Evolutionary conservation across 73 alveolate genomes (phyloP).

Genomic region (Symbiodinium natans): DNA sequence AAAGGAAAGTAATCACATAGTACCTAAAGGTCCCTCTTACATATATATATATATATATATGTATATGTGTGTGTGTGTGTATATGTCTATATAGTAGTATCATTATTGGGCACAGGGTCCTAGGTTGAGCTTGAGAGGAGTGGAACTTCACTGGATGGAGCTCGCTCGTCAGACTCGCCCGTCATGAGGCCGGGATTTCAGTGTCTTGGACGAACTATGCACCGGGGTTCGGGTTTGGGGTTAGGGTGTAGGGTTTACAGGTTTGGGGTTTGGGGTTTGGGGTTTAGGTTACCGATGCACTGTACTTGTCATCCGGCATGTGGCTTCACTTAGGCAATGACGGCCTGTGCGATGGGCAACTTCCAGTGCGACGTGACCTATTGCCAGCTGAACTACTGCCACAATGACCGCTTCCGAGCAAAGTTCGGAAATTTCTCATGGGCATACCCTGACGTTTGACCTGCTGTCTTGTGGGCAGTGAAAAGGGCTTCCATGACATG

Average conservation of each 20-base stretch:
- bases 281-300: too few relatives aligned
- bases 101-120: too few relatives aligned
- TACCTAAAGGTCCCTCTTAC: too few relatives aligned
- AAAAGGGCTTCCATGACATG: neutral
- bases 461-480: neutral
- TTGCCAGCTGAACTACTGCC: conserved; percentile 67
- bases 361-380: conserved; percentile 77
- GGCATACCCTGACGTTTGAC: conserved; percentile 32
- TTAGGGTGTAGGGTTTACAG: too few relatives aligned
- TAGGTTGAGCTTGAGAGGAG: too few relatives aligned
- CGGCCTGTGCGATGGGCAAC: conserved; percentile 86
- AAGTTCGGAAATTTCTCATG: conserved; percentile 57
- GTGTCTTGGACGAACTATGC: neutral
- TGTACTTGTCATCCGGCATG: neutral
- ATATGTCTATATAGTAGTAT: too few relatives aligned
- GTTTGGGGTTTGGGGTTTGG: too few relatives aligned
- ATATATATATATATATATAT: too few relatives aligned
- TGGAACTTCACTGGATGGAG: conserved; percentile 83
- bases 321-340: conserved; percentile 37
- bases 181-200: conserved; percentile 69
- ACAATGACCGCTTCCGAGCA: neutral
- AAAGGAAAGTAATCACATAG: too few relatives aligned
- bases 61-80: too few relatives aligned
- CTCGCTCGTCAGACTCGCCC: conserved; percentile 65
- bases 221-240: too few relatives aligned